Base-by-base conservation (phyloP, 148 eudicot genomes). In the Nepenthes gracilis region DNA sequence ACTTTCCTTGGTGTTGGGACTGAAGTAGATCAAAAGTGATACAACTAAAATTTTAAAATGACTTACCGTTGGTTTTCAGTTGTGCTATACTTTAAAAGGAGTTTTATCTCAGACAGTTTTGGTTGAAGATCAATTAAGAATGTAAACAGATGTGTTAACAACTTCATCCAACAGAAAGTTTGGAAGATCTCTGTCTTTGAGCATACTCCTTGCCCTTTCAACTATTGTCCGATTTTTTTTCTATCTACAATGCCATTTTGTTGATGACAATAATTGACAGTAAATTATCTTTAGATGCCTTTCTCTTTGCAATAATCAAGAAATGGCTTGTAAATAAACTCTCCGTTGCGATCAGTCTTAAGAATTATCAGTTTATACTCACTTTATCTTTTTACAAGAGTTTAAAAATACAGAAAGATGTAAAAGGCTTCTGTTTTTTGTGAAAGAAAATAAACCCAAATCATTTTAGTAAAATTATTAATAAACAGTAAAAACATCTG, bases 201-300 rank as follows among this genome's bases (percentile, higher is more conserved):
- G 36, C 67, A 70, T 70, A 40, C 59, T 63, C 40, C 60, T 4
- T 2, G 69, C 64, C 60, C 59, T 70, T 37, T 70, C 74, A 1
- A 54, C 64, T 38, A 70, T 34, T 1, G 69, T 64, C 2, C 60
- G 5, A 5, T 70, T 59, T 23, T 0, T 4, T 59, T 70, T 9
- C 59, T 1, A 35, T 70, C 74, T 0, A 47, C 68, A 0, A 64
- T 48, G 1, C 61, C 57, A 50, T 71, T 64, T 2, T 71, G 61
- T 15, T 71, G 64, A 1, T 57, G 62, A 0, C 14, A 48, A 10
- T 35, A 11, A 1, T 47, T 14, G 1, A 47, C 15, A 47, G 62
- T 54, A 0, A 62, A 47, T 33, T 57, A 12, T 12, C 60, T 55
- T 6, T n/a, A 6, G 2, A 56, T 56, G 3, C 55, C 47, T 2